Evolutionary conservation across 2,329 filamentous ascomycete genomes (phyloP).

Genomic region (Pseudogymnoascus sp.): DNA sequence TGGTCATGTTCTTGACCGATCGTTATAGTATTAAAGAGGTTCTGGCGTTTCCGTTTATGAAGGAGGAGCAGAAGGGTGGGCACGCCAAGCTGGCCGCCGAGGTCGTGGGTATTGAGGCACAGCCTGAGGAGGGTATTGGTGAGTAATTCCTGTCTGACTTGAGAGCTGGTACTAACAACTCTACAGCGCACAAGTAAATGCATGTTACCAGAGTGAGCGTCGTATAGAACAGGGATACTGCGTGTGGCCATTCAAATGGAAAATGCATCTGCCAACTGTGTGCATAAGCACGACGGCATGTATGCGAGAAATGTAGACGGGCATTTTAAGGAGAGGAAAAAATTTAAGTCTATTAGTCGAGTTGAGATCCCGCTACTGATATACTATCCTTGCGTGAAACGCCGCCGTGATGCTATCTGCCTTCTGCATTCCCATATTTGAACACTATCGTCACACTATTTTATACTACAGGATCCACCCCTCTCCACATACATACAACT

Average conservation of each 20-base stretch:
- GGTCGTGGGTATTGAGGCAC: constrained; percentile 50
- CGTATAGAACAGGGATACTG: background rate
- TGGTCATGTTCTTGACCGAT: constrained; percentile 93
- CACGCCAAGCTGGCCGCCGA: constrained; percentile 49
- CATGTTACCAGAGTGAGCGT: constrained; percentile 5
- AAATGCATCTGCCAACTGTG: background rate
- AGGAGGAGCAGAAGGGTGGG: constrained; percentile 59
- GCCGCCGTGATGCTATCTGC: background rate
- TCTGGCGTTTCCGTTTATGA: constrained; percentile 95
- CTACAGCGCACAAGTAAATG: constrained; percentile 12
- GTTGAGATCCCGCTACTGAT: constrained; percentile 7
- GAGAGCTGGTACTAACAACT: background rate
- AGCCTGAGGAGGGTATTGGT: constrained; percentile 50
- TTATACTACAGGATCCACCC: background rate
- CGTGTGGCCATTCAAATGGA: background rate
- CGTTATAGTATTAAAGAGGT: constrained; percentile 97
- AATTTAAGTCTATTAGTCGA: background rate
- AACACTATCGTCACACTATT: constrained; percentile 6
- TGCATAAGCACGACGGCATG: background rate
- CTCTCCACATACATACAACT: background rate
- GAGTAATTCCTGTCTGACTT: constrained; percentile 2
- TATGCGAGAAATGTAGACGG: constrained; percentile 2
- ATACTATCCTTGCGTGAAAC: background rate
- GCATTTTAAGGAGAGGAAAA: background rate
- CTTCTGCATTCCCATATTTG: background rate